These are phyloP conservation scores for Psophocarpus tetragonolobus DNA, from an alignment of 306 rosid species.

Conservation along the genomic window DNA sequence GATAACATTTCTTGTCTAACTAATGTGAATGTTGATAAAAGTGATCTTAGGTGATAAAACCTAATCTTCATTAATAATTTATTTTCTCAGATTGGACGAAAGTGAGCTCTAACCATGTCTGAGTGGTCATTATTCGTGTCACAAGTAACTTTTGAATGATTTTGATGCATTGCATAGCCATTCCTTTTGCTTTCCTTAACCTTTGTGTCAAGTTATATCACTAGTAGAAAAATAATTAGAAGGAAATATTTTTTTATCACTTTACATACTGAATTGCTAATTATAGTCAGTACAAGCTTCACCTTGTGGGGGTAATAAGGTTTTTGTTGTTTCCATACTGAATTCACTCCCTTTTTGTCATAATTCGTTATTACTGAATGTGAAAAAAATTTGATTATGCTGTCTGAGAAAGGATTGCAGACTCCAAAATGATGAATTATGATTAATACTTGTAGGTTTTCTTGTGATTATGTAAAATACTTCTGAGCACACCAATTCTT, in stretches of 20 bases:
- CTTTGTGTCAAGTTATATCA: neutral
- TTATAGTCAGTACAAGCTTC: neutral
- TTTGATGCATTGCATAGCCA: neutral
- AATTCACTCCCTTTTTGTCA: neutral
- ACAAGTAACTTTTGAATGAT: slow-evolving; percentile 2
- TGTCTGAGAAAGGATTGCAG: slow-evolving; percentile 9
- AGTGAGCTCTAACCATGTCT: neutral
- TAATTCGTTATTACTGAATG: slow-evolving; percentile 1
- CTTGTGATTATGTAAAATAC: slow-evolving; percentile 46
- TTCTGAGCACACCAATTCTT: slow-evolving; percentile 53
- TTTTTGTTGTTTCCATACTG: neutral
- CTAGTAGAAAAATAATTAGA: neutral
- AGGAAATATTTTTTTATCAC: neutral
- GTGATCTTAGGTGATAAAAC: slow-evolving; percentile 12
- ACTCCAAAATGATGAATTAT: slow-evolving; percentile 21
- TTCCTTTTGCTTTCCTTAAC: neutral
- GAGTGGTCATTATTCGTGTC: slow-evolving; percentile 23
- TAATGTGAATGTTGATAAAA: slow-evolving; percentile 20
- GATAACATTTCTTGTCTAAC: neutral
- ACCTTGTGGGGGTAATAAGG: neutral
- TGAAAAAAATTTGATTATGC: neutral
- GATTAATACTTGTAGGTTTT: slow-evolving; percentile 48
- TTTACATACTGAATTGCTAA: neutral
- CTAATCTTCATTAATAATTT: slow-evolving; percentile 6
- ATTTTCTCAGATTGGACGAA: neutral